Percentiles rank a stretch among this genome's conserved stretches.
These are phyloP conservation scores for Phylloporus rhodoxanthus DNA, from an alignment of 768 basidiomycete genomes.

Conservation along the genomic window DNA sequence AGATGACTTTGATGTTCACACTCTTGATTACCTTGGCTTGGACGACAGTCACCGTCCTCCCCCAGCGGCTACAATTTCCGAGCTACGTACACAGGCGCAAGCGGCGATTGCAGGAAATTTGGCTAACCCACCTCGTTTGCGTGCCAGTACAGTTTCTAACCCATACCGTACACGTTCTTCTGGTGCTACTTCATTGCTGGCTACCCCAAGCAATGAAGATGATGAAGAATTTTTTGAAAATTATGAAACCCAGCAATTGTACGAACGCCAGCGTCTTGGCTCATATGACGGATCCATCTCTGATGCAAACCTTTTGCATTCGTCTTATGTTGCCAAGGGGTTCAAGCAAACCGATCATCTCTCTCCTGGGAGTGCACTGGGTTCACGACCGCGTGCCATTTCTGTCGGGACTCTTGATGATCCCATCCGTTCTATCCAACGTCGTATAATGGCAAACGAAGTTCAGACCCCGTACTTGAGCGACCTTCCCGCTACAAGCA, in stretches of 20 bases:
- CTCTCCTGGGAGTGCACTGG: slow-evolving; percentile 36
- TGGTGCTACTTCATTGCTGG: slow-evolving; percentile 52
- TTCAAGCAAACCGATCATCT: slow-evolving; percentile 74
- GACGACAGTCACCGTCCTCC: slow-evolving; percentile 70
- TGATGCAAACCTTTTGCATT: slow-evolving; percentile 48
- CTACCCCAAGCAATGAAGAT: slow-evolving; percentile 58
- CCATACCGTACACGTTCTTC: slow-evolving; percentile 74
- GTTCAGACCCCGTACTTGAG: slow-evolving; percentile 50
- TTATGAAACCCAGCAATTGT: slow-evolving; percentile 39
- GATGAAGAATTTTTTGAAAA: slow-evolving; percentile 73
- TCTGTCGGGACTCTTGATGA: slow-evolving; percentile 88
- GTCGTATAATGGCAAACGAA: slow-evolving; percentile 55
- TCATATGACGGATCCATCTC: slow-evolving; percentile 53
- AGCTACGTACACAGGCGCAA: slow-evolving; percentile 84
- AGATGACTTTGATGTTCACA: slow-evolving; percentile 89
- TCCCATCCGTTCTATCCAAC: slow-evolving; percentile 62
- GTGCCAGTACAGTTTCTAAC: slow-evolving; percentile 90
- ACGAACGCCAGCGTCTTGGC: slow-evolving; percentile 53
- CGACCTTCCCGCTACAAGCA: slow-evolving; percentile 41
- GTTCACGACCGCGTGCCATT: slow-evolving; percentile 68
- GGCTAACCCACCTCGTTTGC: slow-evolving; percentile 70
- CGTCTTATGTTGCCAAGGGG: slow-evolving; percentile 62
- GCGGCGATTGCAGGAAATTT: slow-evolving; percentile 83
- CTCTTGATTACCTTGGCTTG: slow-evolving; percentile 93
- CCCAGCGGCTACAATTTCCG: slow-evolving; percentile 84